Conservation (phyloP, 169 alveolate species). For the Miamiensis avidus region DNA sequence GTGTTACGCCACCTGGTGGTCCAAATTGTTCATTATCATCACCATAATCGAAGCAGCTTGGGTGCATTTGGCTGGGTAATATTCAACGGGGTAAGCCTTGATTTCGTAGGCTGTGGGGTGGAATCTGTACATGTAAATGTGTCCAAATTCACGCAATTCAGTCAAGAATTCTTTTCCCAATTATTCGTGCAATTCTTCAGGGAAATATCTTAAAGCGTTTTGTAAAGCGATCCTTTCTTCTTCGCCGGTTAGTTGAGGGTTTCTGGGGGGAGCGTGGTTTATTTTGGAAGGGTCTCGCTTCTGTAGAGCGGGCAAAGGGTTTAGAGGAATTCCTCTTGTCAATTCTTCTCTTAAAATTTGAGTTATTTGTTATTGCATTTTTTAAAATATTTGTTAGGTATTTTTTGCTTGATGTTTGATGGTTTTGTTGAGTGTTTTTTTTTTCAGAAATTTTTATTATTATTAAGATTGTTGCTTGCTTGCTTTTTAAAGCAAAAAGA, state of each 20-base stretch:
- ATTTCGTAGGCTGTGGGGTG: conserved; percentile 40
- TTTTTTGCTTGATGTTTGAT: no score
- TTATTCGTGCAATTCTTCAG: conserved; percentile 35
- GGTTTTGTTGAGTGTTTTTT: no score
- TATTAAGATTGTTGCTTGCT: no score
- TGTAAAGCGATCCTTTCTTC: conserved; percentile 57
- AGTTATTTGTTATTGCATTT: no score
- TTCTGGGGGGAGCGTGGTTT: conserved; percentile 59
- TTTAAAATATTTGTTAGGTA: no score
- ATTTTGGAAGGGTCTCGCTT: conserved; percentile 22
- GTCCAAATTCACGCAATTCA: conserved; percentile 56
- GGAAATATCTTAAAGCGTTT: conserved; percentile 66
- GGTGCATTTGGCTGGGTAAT: conserved; percentile 42
- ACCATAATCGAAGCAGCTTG: conserved; percentile 50
- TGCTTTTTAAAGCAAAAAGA: no score
- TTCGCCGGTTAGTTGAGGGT: conserved; percentile 28
- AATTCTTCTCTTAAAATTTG: not conserved
- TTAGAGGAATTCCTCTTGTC: not conserved
- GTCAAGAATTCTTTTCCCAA: conserved; percentile 42
- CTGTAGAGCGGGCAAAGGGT: not conserved
- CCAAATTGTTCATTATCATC: conserved; percentile 69
- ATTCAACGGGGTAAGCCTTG: conserved; percentile 47
- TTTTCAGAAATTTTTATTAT: no score
- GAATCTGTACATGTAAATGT: conserved; percentile 61
- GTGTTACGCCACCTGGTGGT: conserved; percentile 61